Conservation (phyloP, 192 early-diverging fungal genomes). For the Coemansia sp. region DNA sequence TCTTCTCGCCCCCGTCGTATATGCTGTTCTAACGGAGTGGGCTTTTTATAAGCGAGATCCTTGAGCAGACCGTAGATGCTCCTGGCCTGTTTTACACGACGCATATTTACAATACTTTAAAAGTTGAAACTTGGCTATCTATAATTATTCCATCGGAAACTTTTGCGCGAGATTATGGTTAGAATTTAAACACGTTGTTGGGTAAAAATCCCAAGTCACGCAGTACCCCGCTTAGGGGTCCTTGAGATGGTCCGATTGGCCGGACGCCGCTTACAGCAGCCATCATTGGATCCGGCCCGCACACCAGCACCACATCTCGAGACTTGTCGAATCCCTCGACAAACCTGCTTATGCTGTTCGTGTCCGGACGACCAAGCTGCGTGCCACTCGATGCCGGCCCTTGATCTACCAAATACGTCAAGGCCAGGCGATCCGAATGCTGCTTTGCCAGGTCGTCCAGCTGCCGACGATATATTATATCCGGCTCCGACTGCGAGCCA, state of each 20-base stretch:
- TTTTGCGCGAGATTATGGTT: constrained; percentile 3
- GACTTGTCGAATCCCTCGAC: constrained; percentile 30
- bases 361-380: constrained; percentile 13
- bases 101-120: too few species aligned
- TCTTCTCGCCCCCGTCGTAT: constrained; percentile 2
- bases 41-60: background rate
- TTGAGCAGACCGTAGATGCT: background rate
- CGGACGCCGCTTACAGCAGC: constrained; percentile 55
- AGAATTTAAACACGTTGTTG: constrained; percentile 63
- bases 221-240: constrained; percentile 57
- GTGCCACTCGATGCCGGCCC: background rate
- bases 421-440: constrained; percentile 41
- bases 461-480: constrained; percentile 57
- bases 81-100: background rate
- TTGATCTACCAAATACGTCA: constrained; percentile 57
- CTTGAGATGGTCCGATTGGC: constrained; percentile 55
- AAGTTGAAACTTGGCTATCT: too few species aligned
- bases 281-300: constrained; percentile 66
- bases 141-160: too few species aligned
- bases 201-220: constrained; percentile 54
- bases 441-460: constrained; percentile 53
- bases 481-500: constrained; percentile 37
- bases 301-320: constrained; percentile 57
- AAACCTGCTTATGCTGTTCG: constrained; percentile 21
- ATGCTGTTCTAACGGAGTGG: background rate